Percentiles rank a stretch among this genome's conserved stretches.
Evolutionary conservation across 2,329 filamentous ascomycete species (phyloP).

Genomic region (Penicillium hordei): DNA sequence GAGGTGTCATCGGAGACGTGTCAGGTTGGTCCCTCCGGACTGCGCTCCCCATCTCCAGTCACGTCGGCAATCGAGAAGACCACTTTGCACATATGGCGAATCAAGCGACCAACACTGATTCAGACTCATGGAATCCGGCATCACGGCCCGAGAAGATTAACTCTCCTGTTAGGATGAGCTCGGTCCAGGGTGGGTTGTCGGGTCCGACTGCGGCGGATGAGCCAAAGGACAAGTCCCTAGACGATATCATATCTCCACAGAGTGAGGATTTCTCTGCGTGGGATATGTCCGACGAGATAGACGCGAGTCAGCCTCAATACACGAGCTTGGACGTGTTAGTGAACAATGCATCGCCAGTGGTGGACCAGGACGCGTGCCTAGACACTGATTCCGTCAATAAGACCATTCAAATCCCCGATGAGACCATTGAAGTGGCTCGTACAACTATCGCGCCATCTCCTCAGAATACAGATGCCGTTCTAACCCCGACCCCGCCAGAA

Average conservation of each 20-base stretch:
- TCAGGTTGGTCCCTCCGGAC: slow-evolving; percentile 24
- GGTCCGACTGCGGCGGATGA: slow-evolving; percentile 19
- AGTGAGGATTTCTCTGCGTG: slow-evolving; percentile 22
- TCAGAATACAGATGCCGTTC: neutral
- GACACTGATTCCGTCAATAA: neutral
- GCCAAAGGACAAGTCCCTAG: slow-evolving; percentile 9
- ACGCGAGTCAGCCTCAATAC: slow-evolving; percentile 5
- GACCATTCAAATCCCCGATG: neutral
- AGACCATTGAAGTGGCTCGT: neutral
- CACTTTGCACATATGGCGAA: slow-evolving; percentile 26
- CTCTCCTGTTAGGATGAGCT: slow-evolving; percentile 13
- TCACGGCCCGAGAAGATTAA: slow-evolving; percentile 46
- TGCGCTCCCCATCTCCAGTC: slow-evolving; percentile 12
- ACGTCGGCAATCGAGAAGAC: slow-evolving; percentile 10
- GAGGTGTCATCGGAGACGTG: slow-evolving; percentile 31
- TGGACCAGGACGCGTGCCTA: neutral
- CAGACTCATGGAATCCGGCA: slow-evolving; percentile 57
- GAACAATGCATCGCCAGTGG: slow-evolving; percentile 3
- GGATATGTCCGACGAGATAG: slow-evolving; percentile 17
- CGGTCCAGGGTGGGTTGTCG: slow-evolving; percentile 10
- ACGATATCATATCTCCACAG: slow-evolving; percentile 17
- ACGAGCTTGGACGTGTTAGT: slow-evolving; percentile 3
- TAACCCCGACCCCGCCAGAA: neutral
- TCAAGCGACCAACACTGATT: slow-evolving; percentile 12
- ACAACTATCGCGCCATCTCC: neutral